Conservation (phyloP, 75 land plant genomes). For the Adiantum capillusveneris region DNA sequence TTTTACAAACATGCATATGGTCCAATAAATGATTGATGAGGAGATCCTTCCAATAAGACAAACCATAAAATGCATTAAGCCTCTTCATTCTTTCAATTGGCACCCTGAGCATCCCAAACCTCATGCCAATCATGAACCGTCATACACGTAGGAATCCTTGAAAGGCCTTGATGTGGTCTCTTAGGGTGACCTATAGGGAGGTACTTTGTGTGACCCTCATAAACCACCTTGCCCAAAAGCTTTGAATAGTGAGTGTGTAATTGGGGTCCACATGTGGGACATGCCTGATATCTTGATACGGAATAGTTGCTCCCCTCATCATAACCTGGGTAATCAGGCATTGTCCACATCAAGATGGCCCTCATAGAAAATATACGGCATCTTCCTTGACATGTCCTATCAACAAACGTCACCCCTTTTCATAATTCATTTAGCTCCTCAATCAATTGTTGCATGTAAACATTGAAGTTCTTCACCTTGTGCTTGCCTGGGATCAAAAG, state of each 20-base stretch:
- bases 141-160: slow-evolving; percentile 7
- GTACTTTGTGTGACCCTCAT: slow-evolving; percentile 29
- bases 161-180: neutral
- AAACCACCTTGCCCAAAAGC: slow-evolving; percentile 13
- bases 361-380: slow-evolving; percentile 9
- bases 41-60: slow-evolving; percentile 1
- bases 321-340: slow-evolving; percentile 42
- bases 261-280: slow-evolving; percentile 22
- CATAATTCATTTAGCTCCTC: slow-evolving; percentile 39
- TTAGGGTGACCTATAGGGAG: slow-evolving; percentile 5
- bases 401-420: slow-evolving; percentile 5
- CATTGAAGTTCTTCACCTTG: slow-evolving; percentile 29
- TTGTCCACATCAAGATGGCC: slow-evolving; percentile 32
- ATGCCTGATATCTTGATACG: slow-evolving; percentile 24
- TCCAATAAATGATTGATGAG: slow-evolving; percentile 3
- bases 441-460: slow-evolving; percentile 25
- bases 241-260: neutral
- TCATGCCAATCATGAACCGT: neutral
- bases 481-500: slow-evolving; percentile 23
- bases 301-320: slow-evolving; percentile 18
- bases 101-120: neutral
- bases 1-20: slow-evolving; percentile 5
- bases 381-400: slow-evolving; percentile 12
- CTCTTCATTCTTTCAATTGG: neutral
- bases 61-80: neutral